Percentiles rank a stretch among this genome's conserved stretches.
Conservation (phyloP, 345 rosid genomes). For the Aquilaria malaccensis region DNA sequence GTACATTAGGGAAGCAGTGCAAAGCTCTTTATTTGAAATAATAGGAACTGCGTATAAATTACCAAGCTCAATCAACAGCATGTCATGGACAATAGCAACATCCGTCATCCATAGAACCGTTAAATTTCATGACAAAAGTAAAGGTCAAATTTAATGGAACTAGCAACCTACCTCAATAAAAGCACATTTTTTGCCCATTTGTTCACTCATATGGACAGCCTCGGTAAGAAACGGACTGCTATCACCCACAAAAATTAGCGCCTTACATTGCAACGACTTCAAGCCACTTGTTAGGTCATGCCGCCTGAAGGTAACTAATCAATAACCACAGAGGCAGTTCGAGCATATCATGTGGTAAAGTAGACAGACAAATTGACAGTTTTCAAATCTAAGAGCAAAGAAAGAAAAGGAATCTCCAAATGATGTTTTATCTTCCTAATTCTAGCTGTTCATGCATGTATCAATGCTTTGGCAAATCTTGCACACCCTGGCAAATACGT, state of each 20-base stretch:
- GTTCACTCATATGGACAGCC: slow-evolving; percentile 40
- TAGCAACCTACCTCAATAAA: slow-evolving; percentile 42
- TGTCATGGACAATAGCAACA: no score
- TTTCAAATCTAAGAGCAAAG: no score
- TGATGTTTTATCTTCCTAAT: neutral
- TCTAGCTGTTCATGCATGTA: neutral
- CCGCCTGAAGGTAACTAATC: slow-evolving; percentile 34
- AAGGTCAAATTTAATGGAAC: neutral
- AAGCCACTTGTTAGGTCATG: slow-evolving; percentile 47
- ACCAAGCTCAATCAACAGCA: no score
- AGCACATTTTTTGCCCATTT: slow-evolving; percentile 38
- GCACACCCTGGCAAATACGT: neutral
- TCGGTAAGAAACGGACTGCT: slow-evolving; percentile 43
- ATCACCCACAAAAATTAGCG: slow-evolving; percentile 58
- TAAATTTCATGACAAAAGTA: no score
- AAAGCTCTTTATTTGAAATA: no score
- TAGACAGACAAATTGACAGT: neutral
- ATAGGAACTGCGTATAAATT: no score
- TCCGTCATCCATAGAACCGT: no score
- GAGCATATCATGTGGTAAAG: neutral
- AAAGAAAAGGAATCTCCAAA: no score
- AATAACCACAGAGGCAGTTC: neutral
- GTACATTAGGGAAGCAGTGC: no score
- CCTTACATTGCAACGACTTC: slow-evolving; percentile 39
- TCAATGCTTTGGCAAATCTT: neutral